Base-by-base conservation (phyloP, 169 alveolate species). In the Babesia divergens region DNA sequence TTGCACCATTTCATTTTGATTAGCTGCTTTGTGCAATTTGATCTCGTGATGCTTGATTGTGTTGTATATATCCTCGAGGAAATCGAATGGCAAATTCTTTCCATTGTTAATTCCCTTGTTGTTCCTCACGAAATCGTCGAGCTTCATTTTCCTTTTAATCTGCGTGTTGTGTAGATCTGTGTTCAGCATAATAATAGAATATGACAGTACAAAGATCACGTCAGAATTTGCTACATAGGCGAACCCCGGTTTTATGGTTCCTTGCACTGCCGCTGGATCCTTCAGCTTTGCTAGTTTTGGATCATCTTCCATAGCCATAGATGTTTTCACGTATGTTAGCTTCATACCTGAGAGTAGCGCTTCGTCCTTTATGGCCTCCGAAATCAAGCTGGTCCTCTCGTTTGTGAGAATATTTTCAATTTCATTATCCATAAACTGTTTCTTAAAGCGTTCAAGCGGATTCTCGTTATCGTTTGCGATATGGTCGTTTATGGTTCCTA, bases 151-250 rank as follows among this genome's bases (percentile, higher is more conserved):
- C 66, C 83, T 86, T 69, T 91, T 91, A n/a, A 94, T 94, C 68
- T 90, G 94, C 28, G 83, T 56, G 71, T 92, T 93, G 68, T 93
- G 97, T 56, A 92, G 75, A 74, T 94, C 98, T 29, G 97, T 93
- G 83, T 94, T 94, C 60, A 94, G 84, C 95, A 94, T 91, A 47
- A 94, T 92, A 38, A 93, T 90, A 9, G 97, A 93, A 69, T 91
- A 93, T 11, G 94, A 84, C 49, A 93, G 75, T 40, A 93, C 91
- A 42, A 91, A 93, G 29, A 91, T 91, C 28, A 90, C 92, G 66
- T 93, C 95, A 31, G 91, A 69, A 76, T 90, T 89, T 52, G 85
- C 92, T 26, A 91, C 66, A 31, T 66, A 51, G 28, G 90, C 90
- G 28, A 75, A 70, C 46, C 80, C 85, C 43, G 59, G 52, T 26